phyloP scores from a whole-genome alignment of 2,329 filamentous ascomycete genomes.

The Tolypocladium ovalisporum region DNA sequence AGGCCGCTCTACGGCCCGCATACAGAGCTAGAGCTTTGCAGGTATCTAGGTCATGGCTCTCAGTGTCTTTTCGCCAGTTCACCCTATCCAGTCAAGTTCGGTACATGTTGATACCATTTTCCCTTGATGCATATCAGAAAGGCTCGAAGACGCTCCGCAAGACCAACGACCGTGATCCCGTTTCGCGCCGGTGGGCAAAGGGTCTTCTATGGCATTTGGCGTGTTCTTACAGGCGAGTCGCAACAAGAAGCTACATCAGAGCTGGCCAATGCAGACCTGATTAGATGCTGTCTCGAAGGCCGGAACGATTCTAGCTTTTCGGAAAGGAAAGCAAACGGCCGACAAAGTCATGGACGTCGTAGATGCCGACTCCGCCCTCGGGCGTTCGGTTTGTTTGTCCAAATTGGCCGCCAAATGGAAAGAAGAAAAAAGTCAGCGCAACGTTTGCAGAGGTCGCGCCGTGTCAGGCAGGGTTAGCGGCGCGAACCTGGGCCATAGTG shows the following conservation, averaged over 20 bases:
- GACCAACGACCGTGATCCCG: neutral
- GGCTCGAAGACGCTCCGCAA: neutral
- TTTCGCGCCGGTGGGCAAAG: too few relatives aligned
- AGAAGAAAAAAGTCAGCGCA: neutral
- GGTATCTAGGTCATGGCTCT: neutral
- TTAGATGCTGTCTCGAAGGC: neutral
- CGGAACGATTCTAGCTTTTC: neutral
- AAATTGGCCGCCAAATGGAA: neutral
- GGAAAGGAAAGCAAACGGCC: neutral
- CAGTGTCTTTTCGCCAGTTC: neutral
- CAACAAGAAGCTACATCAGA: neutral
- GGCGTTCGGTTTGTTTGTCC: neutral
- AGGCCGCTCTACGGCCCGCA: too few relatives aligned
- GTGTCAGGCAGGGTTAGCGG: neutral
- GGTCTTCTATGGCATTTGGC: too few relatives aligned
- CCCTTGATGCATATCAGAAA: too few relatives aligned
- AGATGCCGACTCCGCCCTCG: neutral
- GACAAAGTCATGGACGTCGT: neutral
- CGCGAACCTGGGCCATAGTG: constrained; percentile 5
- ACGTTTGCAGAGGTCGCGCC: too few relatives aligned
- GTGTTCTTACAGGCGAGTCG: neutral
- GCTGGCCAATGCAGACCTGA: neutral
- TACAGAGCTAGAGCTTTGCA: neutral
- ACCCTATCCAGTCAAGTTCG: neutral
- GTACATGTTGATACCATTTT: too few relatives aligned